Percentiles rank a stretch among this genome's conserved stretches.
phyloP scores from a whole-genome alignment of 1,284 basidiomycete species.

The Leccinum subspadiceum region DNA sequence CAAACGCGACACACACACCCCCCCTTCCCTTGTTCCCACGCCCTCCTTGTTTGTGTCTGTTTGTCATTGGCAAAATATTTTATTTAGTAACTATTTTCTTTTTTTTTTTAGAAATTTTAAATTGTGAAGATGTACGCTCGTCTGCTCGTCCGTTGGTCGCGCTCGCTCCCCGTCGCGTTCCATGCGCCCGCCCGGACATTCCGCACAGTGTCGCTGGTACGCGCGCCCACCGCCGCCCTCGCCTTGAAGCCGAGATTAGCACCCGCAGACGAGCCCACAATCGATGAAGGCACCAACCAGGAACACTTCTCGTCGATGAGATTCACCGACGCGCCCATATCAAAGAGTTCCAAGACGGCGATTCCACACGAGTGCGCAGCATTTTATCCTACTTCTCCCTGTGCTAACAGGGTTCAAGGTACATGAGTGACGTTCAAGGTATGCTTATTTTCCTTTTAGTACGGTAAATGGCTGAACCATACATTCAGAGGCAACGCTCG shows the following conservation, averaged over 20 bases:
- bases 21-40: conserved; percentile 23
- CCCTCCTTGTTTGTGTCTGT: conserved; percentile 22
- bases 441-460: conserved; percentile 5
- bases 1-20: conserved; percentile 27
- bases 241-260: conserved; percentile 11
- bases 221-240: conserved; percentile 10
- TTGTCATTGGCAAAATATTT: conserved; percentile 18
- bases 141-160: conserved; percentile 28
- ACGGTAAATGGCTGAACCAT: background rate
- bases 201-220: conserved; percentile 10
- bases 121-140: conserved; percentile 23
- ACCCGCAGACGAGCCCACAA: conserved; percentile 5
- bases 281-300: conserved; percentile 17
- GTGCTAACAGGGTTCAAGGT: conserved; percentile 27
- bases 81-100: background rate
- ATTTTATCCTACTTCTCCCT: conserved; percentile 11
- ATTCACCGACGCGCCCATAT: conserved; percentile 32
- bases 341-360: conserved; percentile 34
- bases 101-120: background rate
- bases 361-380: conserved; percentile 41
- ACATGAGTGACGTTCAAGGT: conserved; percentile 45
- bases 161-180: conserved; percentile 15
- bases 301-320: conserved; percentile 29
- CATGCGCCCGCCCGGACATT: conserved; percentile 17
- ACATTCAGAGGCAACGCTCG: conserved; percentile 35